These are phyloP conservation scores for Sarocladiaceae sp. DNA, from an alignment of 2,329 filamentous ascomycete species.

Conservation along the genomic window DNA sequence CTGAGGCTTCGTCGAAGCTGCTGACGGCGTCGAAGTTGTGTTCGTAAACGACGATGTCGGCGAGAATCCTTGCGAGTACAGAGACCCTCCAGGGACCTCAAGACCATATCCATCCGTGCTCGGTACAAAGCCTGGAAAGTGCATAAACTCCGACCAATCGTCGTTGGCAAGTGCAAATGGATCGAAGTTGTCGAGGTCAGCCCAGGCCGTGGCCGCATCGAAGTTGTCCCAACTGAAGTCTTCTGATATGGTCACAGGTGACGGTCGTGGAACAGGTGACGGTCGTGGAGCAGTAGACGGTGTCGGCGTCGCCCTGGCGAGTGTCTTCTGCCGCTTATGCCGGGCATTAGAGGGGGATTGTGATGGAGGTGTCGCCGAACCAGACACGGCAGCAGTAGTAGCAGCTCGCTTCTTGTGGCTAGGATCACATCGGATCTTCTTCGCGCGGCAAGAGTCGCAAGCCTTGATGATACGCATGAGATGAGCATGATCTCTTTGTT, in stretches of 20 bases:
- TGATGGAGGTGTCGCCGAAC: conserved; percentile 4
- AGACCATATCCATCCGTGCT: not conserved
- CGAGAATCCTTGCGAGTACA: not conserved
- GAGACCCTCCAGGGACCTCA: not conserved
- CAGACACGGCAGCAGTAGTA: conserved; percentile 15
- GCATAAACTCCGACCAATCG: conserved; percentile 40
- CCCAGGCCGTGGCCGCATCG: not conserved
- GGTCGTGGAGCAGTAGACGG: not conserved
- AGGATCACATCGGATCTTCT: conserved; percentile 58
- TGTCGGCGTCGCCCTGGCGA: not conserved
- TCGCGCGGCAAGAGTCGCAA: conserved; percentile 55
- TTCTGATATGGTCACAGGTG: not conserved
- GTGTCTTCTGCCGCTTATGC: conserved; percentile 8
- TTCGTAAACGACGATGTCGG: not conserved
- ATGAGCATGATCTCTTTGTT: conserved; percentile 61
- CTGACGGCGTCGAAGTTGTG: not conserved
- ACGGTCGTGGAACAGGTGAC: not conserved
- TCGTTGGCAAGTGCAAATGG: conserved; percentile 17
- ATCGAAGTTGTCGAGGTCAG: conserved; percentile 1
- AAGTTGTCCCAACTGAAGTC: conserved; percentile 6
- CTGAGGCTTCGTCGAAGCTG: not conserved
- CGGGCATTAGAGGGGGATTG: conserved; percentile 12
- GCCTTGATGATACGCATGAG: conserved; percentile 62
- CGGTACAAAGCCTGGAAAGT: conserved; percentile 26
- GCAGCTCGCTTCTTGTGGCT: conserved; percentile 46